phyloP scores from a whole-genome alignment of 163 green algal genomes.

The Chlorella variabilis region DNA sequence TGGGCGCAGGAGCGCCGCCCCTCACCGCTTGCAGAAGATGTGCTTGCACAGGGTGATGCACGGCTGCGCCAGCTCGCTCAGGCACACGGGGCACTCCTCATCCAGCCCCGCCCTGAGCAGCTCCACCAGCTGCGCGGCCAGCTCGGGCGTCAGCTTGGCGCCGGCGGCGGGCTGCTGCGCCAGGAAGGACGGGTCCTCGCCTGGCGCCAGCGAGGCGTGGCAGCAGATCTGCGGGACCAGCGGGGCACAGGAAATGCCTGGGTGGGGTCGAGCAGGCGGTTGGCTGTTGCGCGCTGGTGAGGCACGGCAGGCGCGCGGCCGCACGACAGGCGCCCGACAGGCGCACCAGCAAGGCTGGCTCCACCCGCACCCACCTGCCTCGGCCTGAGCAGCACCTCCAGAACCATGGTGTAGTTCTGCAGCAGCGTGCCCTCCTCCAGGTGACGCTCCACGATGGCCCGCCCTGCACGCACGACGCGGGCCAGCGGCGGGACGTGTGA shows the following conservation, averaged over 20 bases:
- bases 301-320: too few species aligned
- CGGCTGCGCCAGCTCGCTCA: slow-evolving; percentile 46
- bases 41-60: slow-evolving; percentile 66
- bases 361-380: slow-evolving; percentile 22
- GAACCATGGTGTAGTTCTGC: slow-evolving; percentile 61
- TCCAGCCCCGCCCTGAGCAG: slow-evolving; percentile 41
- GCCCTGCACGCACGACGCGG: slow-evolving; percentile 23
- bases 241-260: too few species aligned
- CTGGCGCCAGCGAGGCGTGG: slow-evolving; percentile 29
- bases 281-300: too few species aligned
- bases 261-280: too few species aligned
- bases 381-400: slow-evolving; percentile 67
- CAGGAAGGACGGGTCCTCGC: slow-evolving; percentile 38
- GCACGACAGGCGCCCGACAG: too few species aligned
- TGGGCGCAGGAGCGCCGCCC: too few species aligned
- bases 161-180: slow-evolving; percentile 8
- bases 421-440: slow-evolving; percentile 47
- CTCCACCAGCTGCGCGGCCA: slow-evolving; percentile 43
- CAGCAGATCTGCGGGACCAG: slow-evolving; percentile 42
- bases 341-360: background rate
- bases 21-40: slow-evolving; percentile 43
- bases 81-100: slow-evolving; percentile 67
- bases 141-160: slow-evolving; percentile 41
- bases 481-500: too few species aligned
- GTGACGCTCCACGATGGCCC: slow-evolving; percentile 33